phyloP scores from a whole-genome alignment of 2,329 filamentous ascomycete genomes.

The Rutstroemia sp. region DNA sequence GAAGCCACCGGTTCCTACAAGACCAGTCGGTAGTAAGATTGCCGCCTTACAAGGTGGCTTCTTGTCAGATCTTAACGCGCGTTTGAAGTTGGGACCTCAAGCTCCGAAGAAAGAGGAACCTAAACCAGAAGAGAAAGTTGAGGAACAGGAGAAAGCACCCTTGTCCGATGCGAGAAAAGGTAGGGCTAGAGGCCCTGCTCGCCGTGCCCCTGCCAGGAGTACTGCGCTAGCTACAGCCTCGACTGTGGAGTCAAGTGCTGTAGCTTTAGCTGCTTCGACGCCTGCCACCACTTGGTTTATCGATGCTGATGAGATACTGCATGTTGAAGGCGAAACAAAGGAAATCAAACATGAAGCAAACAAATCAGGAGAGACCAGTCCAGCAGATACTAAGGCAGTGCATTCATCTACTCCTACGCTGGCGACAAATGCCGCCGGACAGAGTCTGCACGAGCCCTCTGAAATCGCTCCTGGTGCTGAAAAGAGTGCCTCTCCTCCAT shows the following conservation, averaged over 20 bases:
- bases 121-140: constrained; percentile 44
- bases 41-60: constrained; percentile 86
- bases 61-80: constrained; percentile 86
- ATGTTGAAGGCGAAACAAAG: constrained; percentile 20
- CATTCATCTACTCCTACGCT: constrained; percentile 19
- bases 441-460: constrained; percentile 17
- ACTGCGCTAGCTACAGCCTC: constrained; percentile 17
- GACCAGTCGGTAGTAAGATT: constrained; percentile 78
- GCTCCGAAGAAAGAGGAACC: constrained; percentile 68
- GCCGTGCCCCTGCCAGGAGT: constrained; percentile 55
- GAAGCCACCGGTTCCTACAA: constrained; percentile 78
- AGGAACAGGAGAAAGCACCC: constrained; percentile 66
- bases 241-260: constrained; percentile 9
- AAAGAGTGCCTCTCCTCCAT: constrained; percentile 8
- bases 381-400: constrained; percentile 11
- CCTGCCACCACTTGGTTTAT: constrained; percentile 36
- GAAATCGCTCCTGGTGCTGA: constrained; percentile 15
- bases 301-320: constrained; percentile 32
- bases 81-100: constrained; percentile 79
- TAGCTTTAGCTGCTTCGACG: constrained; percentile 23
- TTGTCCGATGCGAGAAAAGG: constrained; percentile 84
- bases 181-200: constrained; percentile 77
- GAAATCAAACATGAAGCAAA: not conserved
- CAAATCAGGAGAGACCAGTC: constrained; percentile 8
- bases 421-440: constrained; percentile 21